Evolutionary conservation across 129 eudicot species (phyloP), one percentile per base, ranked within the genome.

Genomic region (Helianthus annuus): DNA sequence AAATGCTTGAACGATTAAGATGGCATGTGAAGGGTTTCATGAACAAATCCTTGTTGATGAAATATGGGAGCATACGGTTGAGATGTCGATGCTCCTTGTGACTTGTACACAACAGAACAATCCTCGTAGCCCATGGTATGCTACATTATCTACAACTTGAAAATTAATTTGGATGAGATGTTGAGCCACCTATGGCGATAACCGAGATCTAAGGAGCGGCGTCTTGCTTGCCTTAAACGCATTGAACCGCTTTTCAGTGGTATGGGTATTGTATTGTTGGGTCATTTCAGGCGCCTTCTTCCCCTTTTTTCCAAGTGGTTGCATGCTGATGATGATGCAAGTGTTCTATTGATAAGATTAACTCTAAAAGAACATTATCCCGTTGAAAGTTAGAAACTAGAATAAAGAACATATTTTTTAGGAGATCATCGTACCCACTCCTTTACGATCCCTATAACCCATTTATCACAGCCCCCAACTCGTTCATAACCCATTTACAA

Each of bases 301-400:
- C 99, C 99, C 4, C 99, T 95, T 57, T 83, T 88, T 81, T 90
- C 90, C 67, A 80, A 81, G 74, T 95, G 99, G 99, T 72, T 95
- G 85, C 97, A 88, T 80, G 94, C 85, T 55, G 96, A 95, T 84
- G 99, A 90, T 68, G 96, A 95, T 53, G 84, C 82, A 74, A 83
- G 86, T 63, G 85, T 88, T 83, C 15, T 90, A 73, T 84, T 88
- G 89, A 96, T 94, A 83, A 63, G 81, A 32, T 56, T 17, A 39
- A 60, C 77, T 7, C 15, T 0, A 27, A 69, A 19, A 29, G 29
- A 12, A 11, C 17, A 49, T 14, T 13, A 19, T 19, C 22, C 22
- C 22, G 0, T 19, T 19, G 22, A 19, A 19, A 19, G 22, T 19
- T 19, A 19, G 22, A 19, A 19, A 19, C 22, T 0, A 19, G 22